Percentiles rank a stretch among this genome's conserved stretches.
Evolutionary conservation across 2,329 filamentous ascomycete genomes (phyloP).

Genomic region (Claviceps purpurea): DNA sequence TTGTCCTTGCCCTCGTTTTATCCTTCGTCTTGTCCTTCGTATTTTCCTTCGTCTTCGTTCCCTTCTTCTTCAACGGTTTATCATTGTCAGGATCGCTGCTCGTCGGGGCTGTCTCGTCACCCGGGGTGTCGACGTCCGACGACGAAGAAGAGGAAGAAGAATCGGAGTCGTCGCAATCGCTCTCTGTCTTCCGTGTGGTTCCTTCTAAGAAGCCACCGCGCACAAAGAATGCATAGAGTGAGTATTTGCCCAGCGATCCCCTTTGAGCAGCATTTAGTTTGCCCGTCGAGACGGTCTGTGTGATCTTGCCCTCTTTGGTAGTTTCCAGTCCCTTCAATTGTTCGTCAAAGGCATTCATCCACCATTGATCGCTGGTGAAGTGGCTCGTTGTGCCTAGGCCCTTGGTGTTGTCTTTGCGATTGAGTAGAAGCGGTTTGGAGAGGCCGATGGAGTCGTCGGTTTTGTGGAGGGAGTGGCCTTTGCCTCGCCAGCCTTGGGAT

Average conservation of each 20-base stretch:
- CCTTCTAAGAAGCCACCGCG: constrained; percentile 65
- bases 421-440: constrained; percentile 67
- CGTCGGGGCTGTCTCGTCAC: constrained; percentile 16
- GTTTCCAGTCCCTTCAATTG: constrained; percentile 70
- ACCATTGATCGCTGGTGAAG: constrained; percentile 75
- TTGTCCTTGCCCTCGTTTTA: constrained; percentile 11
- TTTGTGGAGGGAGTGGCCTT: constrained; percentile 75
- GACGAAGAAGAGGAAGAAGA: constrained; percentile 7
- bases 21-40: constrained; percentile 5
- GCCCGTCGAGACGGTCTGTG: constrained; percentile 41
- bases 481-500: constrained; percentile 80
- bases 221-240: constrained; percentile 75
- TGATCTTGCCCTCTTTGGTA: constrained; percentile 39
- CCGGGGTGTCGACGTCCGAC: constrained; percentile 10
- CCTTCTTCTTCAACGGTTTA: constrained; percentile 8
- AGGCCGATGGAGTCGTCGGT: constrained; percentile 61
- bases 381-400: constrained; percentile 68
- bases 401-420: constrained; percentile 66
- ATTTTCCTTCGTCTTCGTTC: background rate
- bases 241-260: constrained; percentile 41
- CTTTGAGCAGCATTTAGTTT: constrained; percentile 43
- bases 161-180: constrained; percentile 8
- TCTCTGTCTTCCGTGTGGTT: constrained; percentile 34
- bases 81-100: constrained; percentile 15
- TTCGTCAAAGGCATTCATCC: constrained; percentile 88